A percentile compares a stretch with the other conserved stretches of the same genome.
Evolutionary conservation across 2,329 filamentous ascomycete species (phyloP).

Genomic region (Fusarium paranaense): DNA sequence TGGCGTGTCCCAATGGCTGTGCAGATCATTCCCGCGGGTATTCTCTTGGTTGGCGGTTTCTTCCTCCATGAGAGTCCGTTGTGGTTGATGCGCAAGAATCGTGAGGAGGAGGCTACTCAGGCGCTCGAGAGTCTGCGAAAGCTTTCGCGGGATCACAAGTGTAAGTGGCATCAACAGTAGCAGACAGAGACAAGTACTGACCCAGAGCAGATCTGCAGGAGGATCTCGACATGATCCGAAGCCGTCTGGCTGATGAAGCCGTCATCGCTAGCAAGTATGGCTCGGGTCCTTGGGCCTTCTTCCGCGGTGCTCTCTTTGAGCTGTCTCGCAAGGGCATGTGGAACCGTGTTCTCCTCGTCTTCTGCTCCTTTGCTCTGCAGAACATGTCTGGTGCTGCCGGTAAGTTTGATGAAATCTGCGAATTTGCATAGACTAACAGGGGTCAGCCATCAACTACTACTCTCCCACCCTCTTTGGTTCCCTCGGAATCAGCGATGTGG

Average conservation of each 20-base stretch:
- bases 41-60: constrained; percentile 58
- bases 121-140: constrained; percentile 55
- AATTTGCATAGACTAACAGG: not conserved
- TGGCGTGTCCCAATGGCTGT: constrained; percentile 64
- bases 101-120: constrained; percentile 48
- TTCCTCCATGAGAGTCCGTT: constrained; percentile 58
- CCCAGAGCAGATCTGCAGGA: constrained; percentile 54
- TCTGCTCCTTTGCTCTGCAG: constrained; percentile 53
- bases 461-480: constrained; percentile 55
- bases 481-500: constrained; percentile 58
- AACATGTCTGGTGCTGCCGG: constrained; percentile 56
- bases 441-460: constrained; percentile 56
- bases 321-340: constrained; percentile 54
- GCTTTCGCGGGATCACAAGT: constrained; percentile 54
- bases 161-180: constrained; percentile 15
- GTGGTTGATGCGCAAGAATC: constrained; percentile 51
- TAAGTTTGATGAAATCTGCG: constrained; percentile 12
- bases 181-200: constrained; percentile 2
- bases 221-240: constrained; percentile 60
- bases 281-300: constrained; percentile 48
- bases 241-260: constrained; percentile 50
- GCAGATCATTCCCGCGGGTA: constrained; percentile 58
- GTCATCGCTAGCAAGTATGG: constrained; percentile 49
- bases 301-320: constrained; percentile 50
- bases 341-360: constrained; percentile 53